Evolutionary conservation across 345 rosid genomes (phyloP).

Genomic region (Laguncularia racemosa): DNA sequence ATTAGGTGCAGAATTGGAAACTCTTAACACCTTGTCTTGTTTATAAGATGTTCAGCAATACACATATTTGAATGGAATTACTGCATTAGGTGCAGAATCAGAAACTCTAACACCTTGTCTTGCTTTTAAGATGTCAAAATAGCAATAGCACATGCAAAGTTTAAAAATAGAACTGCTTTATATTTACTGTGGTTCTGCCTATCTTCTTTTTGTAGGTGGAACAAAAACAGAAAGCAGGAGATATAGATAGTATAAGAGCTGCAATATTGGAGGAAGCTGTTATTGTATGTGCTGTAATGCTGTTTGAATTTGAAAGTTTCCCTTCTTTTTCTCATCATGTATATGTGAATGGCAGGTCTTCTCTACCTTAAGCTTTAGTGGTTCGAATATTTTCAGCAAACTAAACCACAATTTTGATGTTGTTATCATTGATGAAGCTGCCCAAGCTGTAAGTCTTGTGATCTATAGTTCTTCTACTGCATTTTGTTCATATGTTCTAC

Average conservation of each 20-base stretch:
- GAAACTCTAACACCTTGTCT: too few relatives aligned
- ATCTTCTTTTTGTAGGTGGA: slow-evolving; percentile 50
- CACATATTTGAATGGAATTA: too few relatives aligned
- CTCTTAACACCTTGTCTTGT: too few relatives aligned
- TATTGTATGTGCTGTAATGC: slow-evolving; percentile 44
- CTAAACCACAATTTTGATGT: slow-evolving; percentile 75
- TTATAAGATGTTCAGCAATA: too few relatives aligned
- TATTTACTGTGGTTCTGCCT: not conserved
- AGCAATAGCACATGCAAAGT: not conserved
- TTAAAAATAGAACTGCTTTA: slow-evolving; percentile 4
- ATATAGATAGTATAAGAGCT: slow-evolving; percentile 66
- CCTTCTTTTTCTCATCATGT: slow-evolving; percentile 7
- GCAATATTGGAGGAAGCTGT: slow-evolving; percentile 82
- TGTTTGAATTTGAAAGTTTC: slow-evolving; percentile 10
- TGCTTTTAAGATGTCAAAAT: too few relatives aligned
- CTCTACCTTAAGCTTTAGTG: slow-evolving; percentile 95
- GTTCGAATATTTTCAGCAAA: slow-evolving; percentile 66
- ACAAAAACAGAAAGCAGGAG: slow-evolving; percentile 75
- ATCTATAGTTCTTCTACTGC: slow-evolving; percentile 3
- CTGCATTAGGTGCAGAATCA: too few relatives aligned
- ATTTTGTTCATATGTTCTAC: not conserved
- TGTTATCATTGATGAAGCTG: slow-evolving; percentile 97
- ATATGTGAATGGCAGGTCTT: slow-evolving; percentile 52
- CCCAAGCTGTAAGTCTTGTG: slow-evolving; percentile 77
- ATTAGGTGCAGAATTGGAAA: too few relatives aligned